These are phyloP conservation scores for Arthrobotrys entomopaga DNA, from an alignment of 2,329 filamentous ascomycete species.

Conservation along the genomic window DNA sequence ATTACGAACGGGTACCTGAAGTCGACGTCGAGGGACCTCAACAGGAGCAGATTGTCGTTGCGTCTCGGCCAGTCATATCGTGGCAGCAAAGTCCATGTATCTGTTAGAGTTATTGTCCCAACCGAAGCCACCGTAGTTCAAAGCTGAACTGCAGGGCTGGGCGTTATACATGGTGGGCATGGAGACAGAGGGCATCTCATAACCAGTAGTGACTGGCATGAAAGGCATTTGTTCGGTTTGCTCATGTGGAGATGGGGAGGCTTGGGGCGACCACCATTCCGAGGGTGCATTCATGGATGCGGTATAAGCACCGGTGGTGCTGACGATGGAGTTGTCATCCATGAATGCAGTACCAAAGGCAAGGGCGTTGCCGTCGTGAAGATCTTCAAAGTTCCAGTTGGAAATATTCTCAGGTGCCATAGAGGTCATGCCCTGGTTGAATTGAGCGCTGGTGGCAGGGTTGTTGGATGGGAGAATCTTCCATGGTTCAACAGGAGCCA, in stretches of 20 bases:
- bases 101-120: conserved; percentile 71
- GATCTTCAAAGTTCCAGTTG: conserved; percentile 52
- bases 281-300: conserved; percentile 49
- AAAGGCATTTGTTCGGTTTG: conserved; percentile 47
- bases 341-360: conserved; percentile 53
- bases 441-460: conserved; percentile 54
- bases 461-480: conserved; percentile 82
- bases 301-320: conserved; percentile 62
- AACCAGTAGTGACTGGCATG: conserved; percentile 51
- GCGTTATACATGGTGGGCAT: conserved; percentile 62
- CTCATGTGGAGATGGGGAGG: conserved; percentile 53
- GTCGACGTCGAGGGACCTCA: conserved; percentile 54
- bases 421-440: conserved; percentile 30
- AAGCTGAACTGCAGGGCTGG: conserved; percentile 82
- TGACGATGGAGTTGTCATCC: conserved; percentile 62
- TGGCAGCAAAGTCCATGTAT: conserved; percentile 54
- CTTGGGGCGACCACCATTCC: conserved; percentile 54
- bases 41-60: conserved; percentile 46
- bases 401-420: conserved; percentile 58
- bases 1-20: conserved; percentile 46
- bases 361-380: conserved; percentile 46
- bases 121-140: conserved; percentile 80
- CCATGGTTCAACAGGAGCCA: conserved; percentile 82
- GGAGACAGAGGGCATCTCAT: conserved; percentile 45
- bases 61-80: conserved; percentile 54